These are phyloP conservation scores for Begonia loranthoides DNA, from an alignment of 306 rosid genomes.

Conservation along the genomic window DNA sequence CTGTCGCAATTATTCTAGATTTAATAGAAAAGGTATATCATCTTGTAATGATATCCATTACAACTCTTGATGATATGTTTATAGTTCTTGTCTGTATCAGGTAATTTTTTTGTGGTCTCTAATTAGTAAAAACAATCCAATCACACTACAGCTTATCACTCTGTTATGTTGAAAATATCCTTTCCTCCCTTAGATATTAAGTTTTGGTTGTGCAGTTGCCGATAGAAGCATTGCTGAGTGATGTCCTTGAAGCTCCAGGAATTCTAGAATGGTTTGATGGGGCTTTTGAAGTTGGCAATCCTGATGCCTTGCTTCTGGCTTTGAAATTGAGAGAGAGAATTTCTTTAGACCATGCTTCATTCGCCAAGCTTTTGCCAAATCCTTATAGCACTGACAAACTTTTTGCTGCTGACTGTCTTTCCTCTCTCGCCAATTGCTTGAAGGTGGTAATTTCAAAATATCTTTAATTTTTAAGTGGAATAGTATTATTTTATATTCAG, in stretches of 20 bases:
- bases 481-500: neutral
- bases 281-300: constrained; percentile 71
- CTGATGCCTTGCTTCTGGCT: constrained; percentile 85
- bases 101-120: too few species aligned
- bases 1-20: constrained; percentile 55
- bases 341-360: constrained; percentile 5
- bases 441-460: constrained; percentile 38
- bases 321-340: constrained; percentile 42
- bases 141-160: neutral
- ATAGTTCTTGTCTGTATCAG: neutral
- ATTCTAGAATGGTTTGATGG: constrained; percentile 73
- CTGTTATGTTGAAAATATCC: too few species aligned
- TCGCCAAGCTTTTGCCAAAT: constrained; percentile 53
- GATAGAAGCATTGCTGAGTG: constrained; percentile 32
- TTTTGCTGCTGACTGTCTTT: constrained; percentile 53
- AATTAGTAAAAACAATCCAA: too few species aligned
- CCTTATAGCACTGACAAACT: constrained; percentile 52
- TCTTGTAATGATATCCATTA: neutral
- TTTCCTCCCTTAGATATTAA: constrained; percentile 1
- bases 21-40: constrained; percentile 56
- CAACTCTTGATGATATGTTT: neutral
- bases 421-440: constrained; percentile 55
- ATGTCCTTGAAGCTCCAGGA: constrained; percentile 70
- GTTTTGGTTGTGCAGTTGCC: constrained; percentile 43
- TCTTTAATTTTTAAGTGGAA: neutral